Base-by-base conservation (phyloP, 2,329 filamentous ascomycete genomes). In the Colletotrichum graminicola region DNA sequence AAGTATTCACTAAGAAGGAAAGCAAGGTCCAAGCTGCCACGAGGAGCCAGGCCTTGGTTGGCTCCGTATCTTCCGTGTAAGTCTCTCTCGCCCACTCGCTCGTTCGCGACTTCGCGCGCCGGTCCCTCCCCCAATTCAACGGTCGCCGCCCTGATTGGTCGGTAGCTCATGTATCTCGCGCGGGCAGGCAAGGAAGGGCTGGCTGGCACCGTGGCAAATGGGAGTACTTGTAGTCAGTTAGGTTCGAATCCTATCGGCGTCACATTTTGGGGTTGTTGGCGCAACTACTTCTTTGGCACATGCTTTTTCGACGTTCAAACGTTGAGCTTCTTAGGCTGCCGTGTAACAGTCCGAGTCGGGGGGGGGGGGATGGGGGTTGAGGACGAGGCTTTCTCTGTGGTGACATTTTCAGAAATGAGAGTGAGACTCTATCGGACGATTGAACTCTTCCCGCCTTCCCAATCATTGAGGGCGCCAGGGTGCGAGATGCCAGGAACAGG, bases 31-130 rank as follows among this genome's bases (percentile, higher is more conserved):
- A 41, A 62, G 60, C 45, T 62, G 60, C 47, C 60, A 62, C 60
- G 60, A 62, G 60, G 49, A 7, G 47, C 39, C 23, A 49, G 32
- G 49, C 16, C 18, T 32, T n/a, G 45, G n/a, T 8, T 45, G n/a
- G 21, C 45, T 23, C n/a, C n/a, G 45, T 23, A 47, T 23, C 45
- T 12, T 21, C 11, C 2, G 45, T 47, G 4, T 10, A 12, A 47
- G 10, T 21, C 21, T 4, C 2, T 29, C 29, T 29, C 29, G 2
- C 29, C 4, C 2, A 1, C 39, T 45, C 43, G 7, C 43, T 14
- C 26, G 12, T 49, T 67, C 63, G 63, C 67, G 49, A 21, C 45
- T 66, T 66, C 55, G 66, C 47, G 56, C 43, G 12, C 12, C 41
- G 12, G 41, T 2, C 26, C 21, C 10, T 8, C 41, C 41, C 1